These are phyloP conservation scores for Sanchytrium tribonematis DNA, from an alignment of 371 early-diverging fungal genomes.

Conservation along the genomic window DNA sequence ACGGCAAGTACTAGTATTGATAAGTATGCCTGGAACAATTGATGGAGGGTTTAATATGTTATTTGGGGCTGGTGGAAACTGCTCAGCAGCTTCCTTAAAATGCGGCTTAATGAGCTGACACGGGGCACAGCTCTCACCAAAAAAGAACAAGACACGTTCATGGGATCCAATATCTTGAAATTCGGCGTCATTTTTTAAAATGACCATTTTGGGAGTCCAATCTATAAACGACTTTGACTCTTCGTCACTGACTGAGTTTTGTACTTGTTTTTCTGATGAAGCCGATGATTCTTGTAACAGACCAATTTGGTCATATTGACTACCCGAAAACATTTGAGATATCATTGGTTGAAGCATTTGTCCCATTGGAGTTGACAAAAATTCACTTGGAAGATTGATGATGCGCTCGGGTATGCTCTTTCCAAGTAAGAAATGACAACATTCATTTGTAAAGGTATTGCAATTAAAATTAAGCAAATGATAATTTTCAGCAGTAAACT, in stretches of 20 bases:
- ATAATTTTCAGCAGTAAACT: constrained; percentile 33
- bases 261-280: too few species aligned
- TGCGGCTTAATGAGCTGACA: neutral
- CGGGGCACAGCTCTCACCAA: neutral
- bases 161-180: too few species aligned
- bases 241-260: too few species aligned
- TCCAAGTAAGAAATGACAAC: constrained; percentile 51
- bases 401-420: constrained; percentile 41
- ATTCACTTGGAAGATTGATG: constrained; percentile 31
- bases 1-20: neutral
- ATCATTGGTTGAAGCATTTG: neutral
- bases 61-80: neutral
- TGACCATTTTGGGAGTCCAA: too few species aligned
- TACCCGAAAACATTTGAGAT: neutral
- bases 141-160: neutral
- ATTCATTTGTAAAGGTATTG: constrained; percentile 12
- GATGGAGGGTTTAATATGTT: neutral
- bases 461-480: constrained; percentile 28
- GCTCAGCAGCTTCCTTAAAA: neutral
- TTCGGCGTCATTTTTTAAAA: too few species aligned
- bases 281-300: too few species aligned
- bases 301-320: too few species aligned
- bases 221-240: too few species aligned
- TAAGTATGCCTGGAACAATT: neutral
- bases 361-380: constrained; percentile 23